These are phyloP conservation scores for Actinomucor elegans DNA, from an alignment of 371 early-diverging fungal genomes.

Conservation along the genomic window DNA sequence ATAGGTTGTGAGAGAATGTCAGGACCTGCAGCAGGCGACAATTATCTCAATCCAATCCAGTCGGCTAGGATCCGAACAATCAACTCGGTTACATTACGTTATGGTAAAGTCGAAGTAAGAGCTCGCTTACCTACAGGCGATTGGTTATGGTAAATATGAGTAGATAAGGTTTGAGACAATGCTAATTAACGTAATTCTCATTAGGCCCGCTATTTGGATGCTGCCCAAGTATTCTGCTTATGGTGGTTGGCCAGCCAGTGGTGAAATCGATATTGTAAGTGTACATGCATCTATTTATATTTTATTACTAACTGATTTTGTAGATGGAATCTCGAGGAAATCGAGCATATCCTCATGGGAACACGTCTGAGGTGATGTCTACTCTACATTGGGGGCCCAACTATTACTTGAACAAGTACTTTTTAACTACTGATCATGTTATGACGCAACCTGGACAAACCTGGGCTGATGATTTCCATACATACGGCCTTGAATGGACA, in stretches of 20 bases:
- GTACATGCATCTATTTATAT: not conserved
- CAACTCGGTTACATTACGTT: slow-evolving; percentile 50
- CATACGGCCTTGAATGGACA: slow-evolving; percentile 63
- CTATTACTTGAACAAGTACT: slow-evolving; percentile 39
- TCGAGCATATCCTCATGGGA: slow-evolving; percentile 41
- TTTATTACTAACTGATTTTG: not conserved
- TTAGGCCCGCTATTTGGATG: slow-evolving; percentile 66
- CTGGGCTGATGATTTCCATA: slow-evolving; percentile 50
- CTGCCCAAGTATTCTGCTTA: slow-evolving; percentile 66
- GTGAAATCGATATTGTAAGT: slow-evolving; percentile 55
- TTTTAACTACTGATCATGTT: slow-evolving; percentile 43
- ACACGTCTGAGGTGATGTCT: slow-evolving; percentile 46
- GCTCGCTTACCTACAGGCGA: slow-evolving; percentile 69
- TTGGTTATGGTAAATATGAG: slow-evolving; percentile 67
- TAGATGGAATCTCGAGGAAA: slow-evolving; percentile 68
- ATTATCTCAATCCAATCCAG: slow-evolving; percentile 68
- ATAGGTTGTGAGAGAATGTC: slow-evolving; percentile 57
- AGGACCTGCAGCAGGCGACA: slow-evolving; percentile 42
- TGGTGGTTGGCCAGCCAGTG: slow-evolving; percentile 73
- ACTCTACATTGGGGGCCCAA: slow-evolving; percentile 68
- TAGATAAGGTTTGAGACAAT: not conserved
- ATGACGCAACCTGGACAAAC: slow-evolving; percentile 22
- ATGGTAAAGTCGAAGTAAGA: slow-evolving; percentile 66
- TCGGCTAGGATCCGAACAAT: slow-evolving; percentile 56
- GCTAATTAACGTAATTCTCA: not conserved